Evolutionary conservation across 768 basidiomycete species (phyloP).

Genomic region (Boletus subcaerulescens): DNA sequence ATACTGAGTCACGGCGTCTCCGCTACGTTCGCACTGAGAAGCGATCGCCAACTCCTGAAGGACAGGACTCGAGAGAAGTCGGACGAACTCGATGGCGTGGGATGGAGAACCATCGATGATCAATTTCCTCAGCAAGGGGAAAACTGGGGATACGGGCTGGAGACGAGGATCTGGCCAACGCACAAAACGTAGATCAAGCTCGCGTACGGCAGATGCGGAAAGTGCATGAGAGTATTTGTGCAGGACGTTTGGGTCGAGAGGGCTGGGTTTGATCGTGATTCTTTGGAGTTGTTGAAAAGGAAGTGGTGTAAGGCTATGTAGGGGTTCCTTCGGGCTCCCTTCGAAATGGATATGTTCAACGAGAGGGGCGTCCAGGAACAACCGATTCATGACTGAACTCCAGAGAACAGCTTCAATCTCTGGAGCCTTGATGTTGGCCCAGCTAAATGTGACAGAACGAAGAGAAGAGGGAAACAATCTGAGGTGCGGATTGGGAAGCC

Average conservation of each 20-base stretch:
- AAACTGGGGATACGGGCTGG: slow-evolving; percentile 17
- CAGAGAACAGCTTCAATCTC: slow-evolving; percentile 17
- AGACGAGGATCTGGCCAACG: slow-evolving; percentile 22
- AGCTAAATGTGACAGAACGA: slow-evolving; percentile 19
- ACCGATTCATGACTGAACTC: slow-evolving; percentile 18
- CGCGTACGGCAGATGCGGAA: slow-evolving; percentile 16
- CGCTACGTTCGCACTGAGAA: slow-evolving; percentile 16
- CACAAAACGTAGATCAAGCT: slow-evolving; percentile 24
- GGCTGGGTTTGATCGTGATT: slow-evolving; percentile 21
- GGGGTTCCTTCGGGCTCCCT: slow-evolving; percentile 22
- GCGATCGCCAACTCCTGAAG: slow-evolving; percentile 17
- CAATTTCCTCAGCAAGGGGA: slow-evolving; percentile 21
- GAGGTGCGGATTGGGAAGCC: slow-evolving; percentile 4
- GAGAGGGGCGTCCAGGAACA: slow-evolving; percentile 18
- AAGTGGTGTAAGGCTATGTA: slow-evolving; percentile 13
- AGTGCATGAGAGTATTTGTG: slow-evolving; percentile 24
- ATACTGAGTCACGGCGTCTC: slow-evolving; percentile 10
- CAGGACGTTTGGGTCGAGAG: slow-evolving; percentile 21
- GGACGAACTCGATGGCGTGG: slow-evolving; percentile 22
- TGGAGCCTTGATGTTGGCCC: slow-evolving; percentile 14
- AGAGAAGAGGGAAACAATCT: slow-evolving; percentile 24
- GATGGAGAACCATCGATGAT: slow-evolving; percentile 19
- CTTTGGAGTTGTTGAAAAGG: slow-evolving; percentile 19
- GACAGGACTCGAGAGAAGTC: slow-evolving; percentile 15
- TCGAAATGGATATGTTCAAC: slow-evolving; percentile 25